Conservation (phyloP, 495 filamentous ascomycete species). For the Xylaria telfairii region DNA sequence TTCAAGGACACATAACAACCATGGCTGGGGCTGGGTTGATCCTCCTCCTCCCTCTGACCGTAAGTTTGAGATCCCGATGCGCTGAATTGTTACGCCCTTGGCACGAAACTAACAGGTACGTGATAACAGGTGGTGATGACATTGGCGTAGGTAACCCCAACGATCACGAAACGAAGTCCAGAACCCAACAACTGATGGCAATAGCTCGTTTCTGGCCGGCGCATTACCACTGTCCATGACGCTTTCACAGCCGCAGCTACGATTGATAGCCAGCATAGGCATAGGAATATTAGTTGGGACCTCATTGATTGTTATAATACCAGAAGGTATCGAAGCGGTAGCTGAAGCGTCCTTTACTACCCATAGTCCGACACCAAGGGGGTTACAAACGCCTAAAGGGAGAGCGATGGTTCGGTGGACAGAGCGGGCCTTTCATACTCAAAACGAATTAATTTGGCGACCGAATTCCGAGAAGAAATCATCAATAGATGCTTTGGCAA, state of each 20-base stretch:
- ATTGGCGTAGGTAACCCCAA: constrained; percentile 71
- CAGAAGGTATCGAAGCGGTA: constrained; percentile 92
- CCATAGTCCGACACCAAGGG: constrained; percentile 48
- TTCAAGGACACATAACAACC: constrained; percentile 30
- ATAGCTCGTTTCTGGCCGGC: constrained; percentile 93
- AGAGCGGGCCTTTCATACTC: constrained; percentile 15
- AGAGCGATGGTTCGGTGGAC: constrained; percentile 33
- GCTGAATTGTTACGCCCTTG: constrained; percentile 16
- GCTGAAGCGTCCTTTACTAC: constrained; percentile 64
- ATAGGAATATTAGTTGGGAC: constrained; percentile 95
- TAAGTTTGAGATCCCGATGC: constrained; percentile 34
- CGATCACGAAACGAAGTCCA: constrained; percentile 13
- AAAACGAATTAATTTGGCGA: constrained; percentile 19
- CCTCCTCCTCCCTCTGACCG: constrained; percentile 78
- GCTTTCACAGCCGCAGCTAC: constrained; percentile 85
- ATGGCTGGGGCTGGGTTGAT: constrained; percentile 68
- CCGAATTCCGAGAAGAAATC: background rate
- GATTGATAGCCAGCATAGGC: constrained; percentile 89
- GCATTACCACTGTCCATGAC: constrained; percentile 89
- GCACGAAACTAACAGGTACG: background rate
- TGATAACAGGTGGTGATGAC: constrained; percentile 78
- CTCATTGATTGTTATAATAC: constrained; percentile 95
- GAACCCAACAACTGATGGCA: constrained; percentile 32
- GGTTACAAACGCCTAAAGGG: constrained; percentile 31
- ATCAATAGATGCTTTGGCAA: constrained; percentile 6